These are phyloP conservation scores for Lactarius akahatsu DNA, from an alignment of 768 basidiomycete genomes.

Conservation along the genomic window DNA sequence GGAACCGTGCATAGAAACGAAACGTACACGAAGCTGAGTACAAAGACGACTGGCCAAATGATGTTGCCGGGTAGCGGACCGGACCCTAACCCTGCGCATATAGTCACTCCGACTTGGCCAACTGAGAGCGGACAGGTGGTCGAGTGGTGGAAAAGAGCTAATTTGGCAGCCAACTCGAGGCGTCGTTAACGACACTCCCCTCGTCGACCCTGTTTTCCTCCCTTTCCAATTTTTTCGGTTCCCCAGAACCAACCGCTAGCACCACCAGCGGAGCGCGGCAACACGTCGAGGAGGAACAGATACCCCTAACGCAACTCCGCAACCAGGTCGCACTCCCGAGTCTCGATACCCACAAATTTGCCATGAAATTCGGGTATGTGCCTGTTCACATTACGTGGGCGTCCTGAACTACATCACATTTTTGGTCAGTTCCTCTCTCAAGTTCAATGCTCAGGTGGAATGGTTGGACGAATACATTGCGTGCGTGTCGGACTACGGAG, in stretches of 20 bases:
- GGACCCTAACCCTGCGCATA: not conserved
- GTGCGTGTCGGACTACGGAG: slow-evolving; percentile 45
- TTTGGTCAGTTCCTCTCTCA: slow-evolving; percentile 65
- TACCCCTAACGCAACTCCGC: slow-evolving; percentile 23
- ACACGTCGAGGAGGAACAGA: slow-evolving; percentile 17
- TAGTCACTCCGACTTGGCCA: no score
- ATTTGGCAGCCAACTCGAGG: not conserved
- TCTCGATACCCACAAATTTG: slow-evolving; percentile 22
- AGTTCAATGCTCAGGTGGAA: slow-evolving; percentile 88
- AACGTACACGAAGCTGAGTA: no score
- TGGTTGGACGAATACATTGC: slow-evolving; percentile 94
- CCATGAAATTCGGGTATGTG: slow-evolving; percentile 64
- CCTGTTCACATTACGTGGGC: not conserved
- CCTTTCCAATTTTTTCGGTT: slow-evolving; percentile 8
- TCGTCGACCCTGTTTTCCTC: slow-evolving; percentile 22
- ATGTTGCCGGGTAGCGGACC: no score
- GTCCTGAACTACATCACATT: not conserved
- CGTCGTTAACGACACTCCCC: not conserved
- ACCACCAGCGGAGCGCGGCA: not conserved
- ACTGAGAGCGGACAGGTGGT: not conserved
- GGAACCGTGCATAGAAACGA: not conserved
- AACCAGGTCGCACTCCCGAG: not conserved
- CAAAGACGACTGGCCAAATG: no score
- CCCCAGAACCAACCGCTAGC: slow-evolving; percentile 4
- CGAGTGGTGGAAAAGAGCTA: not conserved